These are phyloP conservation scores for Aspergillus neotritici DNA, from an alignment of 2,329 filamentous ascomycete species.

Conservation along the genomic window DNA sequence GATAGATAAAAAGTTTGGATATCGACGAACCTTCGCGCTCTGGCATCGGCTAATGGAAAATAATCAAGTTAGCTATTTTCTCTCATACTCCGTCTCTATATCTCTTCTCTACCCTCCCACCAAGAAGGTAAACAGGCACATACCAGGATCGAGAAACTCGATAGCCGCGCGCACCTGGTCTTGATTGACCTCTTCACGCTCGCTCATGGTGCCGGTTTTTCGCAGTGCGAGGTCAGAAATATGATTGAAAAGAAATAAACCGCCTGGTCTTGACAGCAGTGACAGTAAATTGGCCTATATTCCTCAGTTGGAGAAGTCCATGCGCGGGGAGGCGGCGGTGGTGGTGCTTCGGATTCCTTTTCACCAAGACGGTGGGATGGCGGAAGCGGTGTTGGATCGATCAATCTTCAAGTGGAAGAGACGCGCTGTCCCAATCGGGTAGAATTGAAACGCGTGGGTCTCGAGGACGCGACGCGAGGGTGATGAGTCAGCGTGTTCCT, in stretches of 20 bases:
- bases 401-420: constrained; percentile 14
- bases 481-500: constrained; percentile 15
- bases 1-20: neutral
- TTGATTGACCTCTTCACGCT: constrained; percentile 73
- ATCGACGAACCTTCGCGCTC: constrained; percentile 47
- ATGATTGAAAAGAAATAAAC: constrained; percentile 3
- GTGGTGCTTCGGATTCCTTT: neutral
- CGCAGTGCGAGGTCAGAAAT: constrained; percentile 7
- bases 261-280: too few relatives aligned
- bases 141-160: constrained; percentile 92
- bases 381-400: constrained; percentile 8
- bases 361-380: constrained; percentile 15
- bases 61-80: constrained; percentile 11
- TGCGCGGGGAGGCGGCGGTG: too few relatives aligned
- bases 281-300: too few relatives aligned
- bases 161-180: constrained; percentile 81
- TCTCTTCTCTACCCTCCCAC: too few relatives aligned
- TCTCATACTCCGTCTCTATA: too few relatives aligned
- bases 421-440: constrained; percentile 28
- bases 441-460: constrained; percentile 30
- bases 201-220: constrained; percentile 55
- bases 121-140: constrained; percentile 24
- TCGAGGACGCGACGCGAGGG: constrained; percentile 10
- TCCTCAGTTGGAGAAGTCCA: too few relatives aligned
- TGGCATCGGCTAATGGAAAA: constrained; percentile 47